Evolutionary conservation across 2,329 filamentous ascomycete species (phyloP), one percentile per base, ranked within the genome.

Genomic region (Berkeleyomyces rouxiae): DNA sequence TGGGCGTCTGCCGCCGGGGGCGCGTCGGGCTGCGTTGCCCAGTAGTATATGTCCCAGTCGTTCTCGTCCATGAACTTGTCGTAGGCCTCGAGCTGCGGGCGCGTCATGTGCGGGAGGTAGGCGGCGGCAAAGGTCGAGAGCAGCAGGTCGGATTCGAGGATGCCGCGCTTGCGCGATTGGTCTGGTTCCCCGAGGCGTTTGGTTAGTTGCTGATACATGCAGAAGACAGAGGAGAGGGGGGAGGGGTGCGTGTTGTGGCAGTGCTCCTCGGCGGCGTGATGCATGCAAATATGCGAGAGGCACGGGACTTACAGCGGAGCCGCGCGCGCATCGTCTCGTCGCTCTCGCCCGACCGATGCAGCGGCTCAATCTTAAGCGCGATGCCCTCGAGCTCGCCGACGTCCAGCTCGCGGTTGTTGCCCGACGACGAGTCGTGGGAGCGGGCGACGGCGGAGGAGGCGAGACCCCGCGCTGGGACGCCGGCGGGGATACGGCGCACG

Each of bases 11-110:
- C 72, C 77, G 61, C 77, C 73, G 42, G 82, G n/a, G 80, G 80
- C 1, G 78, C 76, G 3, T 81, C 75, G 68, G 90, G 84, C 74
- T 99, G 93, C 13, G 93, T 99, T 3, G 88, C 90, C 93, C 93
- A 99, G 80, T 99, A 99, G 79, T 99, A 99, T 66, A 99, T 96
- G 73, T 99, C 93, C 93, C 93, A 99, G 77, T 99, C 93, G 74
- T 99, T 99, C 76, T 99, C 93, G 74, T 99, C 93, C 63, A 99
- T 84, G 78, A 99, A 95, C 37, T 81, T 77, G 73, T 97, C 92
- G 77, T 93, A 97, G 74, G 95, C 83, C 68, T 82, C 75, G 68
- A 97, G 84, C 71, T 95, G 87, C 59, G 78, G 74, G 4, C 77
- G 73, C 1, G 81, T 82, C 88, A 99, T 95, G 65, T 76, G 77